Base-by-base conservation (phyloP, 164 flowering plant genomes). In the Litsea cubeba region DNA sequence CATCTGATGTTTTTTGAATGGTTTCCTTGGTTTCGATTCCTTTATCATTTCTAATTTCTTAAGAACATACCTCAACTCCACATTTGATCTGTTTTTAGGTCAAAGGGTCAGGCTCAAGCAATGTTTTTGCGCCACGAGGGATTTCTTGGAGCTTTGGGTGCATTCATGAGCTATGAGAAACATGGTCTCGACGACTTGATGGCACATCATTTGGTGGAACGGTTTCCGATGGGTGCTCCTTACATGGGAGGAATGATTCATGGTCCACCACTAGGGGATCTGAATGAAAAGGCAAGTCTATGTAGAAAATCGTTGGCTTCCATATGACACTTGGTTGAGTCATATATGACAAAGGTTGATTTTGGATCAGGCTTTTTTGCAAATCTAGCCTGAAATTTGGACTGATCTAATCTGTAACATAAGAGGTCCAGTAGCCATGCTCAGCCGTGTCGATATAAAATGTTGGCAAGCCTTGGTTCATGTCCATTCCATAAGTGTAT, bases 111-210 rank as follows among this genome's bases (percentile, higher is more conserved):
- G 26, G 90, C 91, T 70, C 86, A 90, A 80, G 99, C 98, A 71
- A 90, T 96, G 98, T 96, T 96, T 82, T 77, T 96, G 84, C 84
- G 99, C 71, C 99, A 96, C 84, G 99, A 96, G 81, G 99, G 99
- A 0, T 96, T 92, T 83, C 78, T 96, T 54, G 99, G 99, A 70
- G 98, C 95, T 81, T 84, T 96, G 79, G 99, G 99, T 81, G 99
- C 99, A 81, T 94, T 96, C 81, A 90, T 94, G 97, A 96, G 97
- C 84, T 91, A 96, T 80, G 98, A 92, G 77, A 96, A 91, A 81
- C 99, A 94, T 83, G 99, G 98, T 32, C 88, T 96, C 70, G 99
- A 94, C 84, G 97, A 90, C 79, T 82, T 96, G 81, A 91, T 90
- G 97, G 94, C 87, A 51, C 99, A 96, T 87, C 98, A 94, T n/a